A percentile compares a stretch with the other conserved stretches of the same genome.
These are phyloP conservation scores for Liriodendron chinense DNA, from an alignment of 164 flowering plant species.

Conservation along the genomic window DNA sequence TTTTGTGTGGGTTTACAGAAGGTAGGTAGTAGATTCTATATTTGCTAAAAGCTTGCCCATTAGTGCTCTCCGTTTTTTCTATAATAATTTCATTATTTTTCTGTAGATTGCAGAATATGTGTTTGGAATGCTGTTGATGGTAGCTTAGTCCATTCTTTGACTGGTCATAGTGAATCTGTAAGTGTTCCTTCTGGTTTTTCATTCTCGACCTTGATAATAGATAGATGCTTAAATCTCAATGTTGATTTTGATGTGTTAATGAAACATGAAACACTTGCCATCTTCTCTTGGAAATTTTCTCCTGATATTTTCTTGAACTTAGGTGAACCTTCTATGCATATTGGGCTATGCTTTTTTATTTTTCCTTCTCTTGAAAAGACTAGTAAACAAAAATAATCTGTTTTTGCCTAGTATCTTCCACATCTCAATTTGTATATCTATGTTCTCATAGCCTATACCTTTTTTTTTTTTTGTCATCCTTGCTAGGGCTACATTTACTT, in stretches of 20 bases:
- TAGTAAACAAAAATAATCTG: too few relatives aligned
- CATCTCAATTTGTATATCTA: too few relatives aligned
- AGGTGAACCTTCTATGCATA: too few relatives aligned
- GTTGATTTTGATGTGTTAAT: neutral
- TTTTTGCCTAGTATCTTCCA: too few relatives aligned
- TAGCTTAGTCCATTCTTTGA: constrained; percentile 91
- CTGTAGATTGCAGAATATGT: constrained; percentile 94
- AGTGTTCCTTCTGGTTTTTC: constrained; percentile 28
- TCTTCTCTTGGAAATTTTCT: too few relatives aligned
- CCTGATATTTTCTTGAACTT: too few relatives aligned
- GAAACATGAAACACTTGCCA: too few relatives aligned
- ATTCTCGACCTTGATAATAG: neutral
- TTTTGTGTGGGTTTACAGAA: neutral
- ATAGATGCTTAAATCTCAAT: neutral
- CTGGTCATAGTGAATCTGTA: constrained; percentile 94
- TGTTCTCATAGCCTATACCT: too few relatives aligned
- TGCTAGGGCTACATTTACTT: too few relatives aligned
- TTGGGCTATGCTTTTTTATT: too few relatives aligned
- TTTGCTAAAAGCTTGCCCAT: neutral
- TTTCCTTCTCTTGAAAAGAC: too few relatives aligned
- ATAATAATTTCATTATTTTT: neutral
- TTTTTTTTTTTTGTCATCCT: too few relatives aligned
- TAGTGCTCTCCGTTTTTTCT: neutral
- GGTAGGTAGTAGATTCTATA: neutral
- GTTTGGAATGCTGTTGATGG: constrained; percentile 99